Evolutionary conservation across 2,329 filamentous ascomycete species (phyloP), one percentile per base, ranked within the genome.

Genomic region (Penicillium sp.): DNA sequence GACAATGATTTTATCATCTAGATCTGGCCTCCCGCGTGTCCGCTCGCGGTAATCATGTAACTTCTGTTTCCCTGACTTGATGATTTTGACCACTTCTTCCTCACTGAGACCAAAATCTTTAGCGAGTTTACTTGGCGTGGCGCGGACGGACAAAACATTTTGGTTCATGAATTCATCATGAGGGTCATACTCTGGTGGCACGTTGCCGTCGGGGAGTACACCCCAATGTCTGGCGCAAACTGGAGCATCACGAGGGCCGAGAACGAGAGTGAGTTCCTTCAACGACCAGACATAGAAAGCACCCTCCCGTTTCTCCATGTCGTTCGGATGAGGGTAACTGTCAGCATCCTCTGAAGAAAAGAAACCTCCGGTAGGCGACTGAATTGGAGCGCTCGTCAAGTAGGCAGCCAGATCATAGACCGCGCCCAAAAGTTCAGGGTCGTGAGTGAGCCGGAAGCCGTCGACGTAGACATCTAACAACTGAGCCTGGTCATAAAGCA

Each of bases 151-250:
- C 2, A 97, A 75, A 5, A 96, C 91, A 67, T 97, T 99, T 69
- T 96, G 91, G 65, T 93, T 91, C 67, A 96, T 87, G 56, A 97
- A 93, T 67, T 97, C 93, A 68, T 97, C 93, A 65, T 96, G 89
- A 0, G 90, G 87, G 67, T 99, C 94, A 63, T 93, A 85, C 51
- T 87, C 84, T 3, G 87, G 85, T 32, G 86, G 83, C 1, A 99
- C 87, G 65, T 99, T 97, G 41, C 94, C 94, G 62, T 95, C 86
- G 38, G 89, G 81, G 30, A 84, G 82, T 13, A 97, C 87, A 56
- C 90, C 89, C 84, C 90, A 97, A 72, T 96, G 90, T 4, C 85
- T 85, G 0, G 91, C 90, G 29, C 90, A 86, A 14, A 96, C 83
- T 2, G 86, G 83, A 19, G 86, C 86, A 55, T 89, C 84, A 38